phyloP scores from a whole-genome alignment of 495 filamentous ascomycete species.

The Haplographium delicatum region DNA sequence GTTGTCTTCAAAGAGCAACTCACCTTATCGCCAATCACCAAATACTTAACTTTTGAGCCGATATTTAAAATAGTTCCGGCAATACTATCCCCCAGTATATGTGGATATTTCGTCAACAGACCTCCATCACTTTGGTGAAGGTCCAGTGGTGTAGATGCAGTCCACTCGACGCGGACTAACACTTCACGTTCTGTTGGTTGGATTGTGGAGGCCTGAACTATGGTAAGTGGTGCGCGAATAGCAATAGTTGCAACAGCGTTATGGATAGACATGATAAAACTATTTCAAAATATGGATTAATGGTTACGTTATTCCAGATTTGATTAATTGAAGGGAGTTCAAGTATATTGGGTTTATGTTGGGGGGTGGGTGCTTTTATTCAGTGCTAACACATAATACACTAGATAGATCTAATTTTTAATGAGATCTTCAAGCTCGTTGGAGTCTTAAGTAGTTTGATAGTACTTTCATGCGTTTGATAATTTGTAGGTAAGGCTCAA shows the following conservation, averaged over 20 bases:
- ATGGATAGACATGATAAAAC: constrained; percentile 37
- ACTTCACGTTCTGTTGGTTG: constrained; percentile 34
- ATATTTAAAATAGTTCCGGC: constrained; percentile 41
- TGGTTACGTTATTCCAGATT: too few relatives aligned
- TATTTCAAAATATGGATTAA: too few relatives aligned
- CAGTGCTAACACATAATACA: too few relatives aligned
- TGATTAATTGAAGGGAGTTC: too few relatives aligned
- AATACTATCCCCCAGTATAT: constrained; percentile 32
- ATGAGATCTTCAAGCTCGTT: too few relatives aligned
- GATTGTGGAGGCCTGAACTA: constrained; percentile 32
- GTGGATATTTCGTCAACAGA: constrained; percentile 34
- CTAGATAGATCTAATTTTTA: too few relatives aligned
- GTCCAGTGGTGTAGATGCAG: constrained; percentile 48
- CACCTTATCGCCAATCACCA: constrained; percentile 34
- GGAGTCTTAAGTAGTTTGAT: too few relatives aligned
- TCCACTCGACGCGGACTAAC: constrained; percentile 40
- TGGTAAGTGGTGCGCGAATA: constrained; percentile 30
- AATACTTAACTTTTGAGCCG: constrained; percentile 33
- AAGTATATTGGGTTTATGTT: too few relatives aligned
- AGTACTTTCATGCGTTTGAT: too few relatives aligned
- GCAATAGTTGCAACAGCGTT: constrained; percentile 34
- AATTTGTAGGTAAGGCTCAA: too few relatives aligned
- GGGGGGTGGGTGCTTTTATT: too few relatives aligned
- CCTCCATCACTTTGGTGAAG: constrained; percentile 50
- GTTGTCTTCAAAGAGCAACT: background rate